These are phyloP conservation scores for Neonectria ditissima DNA, from an alignment of 2,329 filamentous ascomycete species.

Conservation along the genomic window DNA sequence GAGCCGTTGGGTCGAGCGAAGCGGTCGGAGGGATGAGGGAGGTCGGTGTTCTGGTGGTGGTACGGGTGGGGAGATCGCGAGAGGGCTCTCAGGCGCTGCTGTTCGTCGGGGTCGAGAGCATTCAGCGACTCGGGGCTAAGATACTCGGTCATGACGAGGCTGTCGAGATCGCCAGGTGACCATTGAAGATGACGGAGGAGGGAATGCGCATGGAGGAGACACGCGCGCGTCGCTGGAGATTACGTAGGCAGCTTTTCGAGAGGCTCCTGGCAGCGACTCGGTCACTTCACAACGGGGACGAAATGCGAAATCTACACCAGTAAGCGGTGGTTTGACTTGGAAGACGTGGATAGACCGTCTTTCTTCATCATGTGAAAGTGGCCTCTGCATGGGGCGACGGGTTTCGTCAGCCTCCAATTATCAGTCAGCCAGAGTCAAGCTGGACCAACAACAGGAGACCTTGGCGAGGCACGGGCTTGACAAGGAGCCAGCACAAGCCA, in stretches of 20 bases:
- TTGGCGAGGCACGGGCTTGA: conserved; percentile 18
- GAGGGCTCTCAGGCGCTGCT: conserved; percentile 59
- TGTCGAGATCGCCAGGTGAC: conserved; percentile 35
- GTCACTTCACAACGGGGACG: conserved; percentile 23
- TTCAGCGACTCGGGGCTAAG: conserved; percentile 52
- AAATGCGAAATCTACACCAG: conserved; percentile 37
- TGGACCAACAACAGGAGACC: conserved; percentile 33
- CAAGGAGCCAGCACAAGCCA: conserved; percentile 23
- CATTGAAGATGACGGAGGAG: conserved; percentile 44
- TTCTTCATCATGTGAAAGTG: conserved; percentile 47
- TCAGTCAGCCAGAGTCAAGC: conserved; percentile 35
- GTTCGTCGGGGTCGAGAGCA: conserved; percentile 51
- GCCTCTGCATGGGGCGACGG: conserved; percentile 41
- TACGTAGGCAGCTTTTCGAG: conserved; percentile 19
- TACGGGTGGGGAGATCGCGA: conserved; percentile 77
- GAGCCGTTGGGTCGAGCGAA: conserved; percentile 42
- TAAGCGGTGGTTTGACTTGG: conserved; percentile 33
- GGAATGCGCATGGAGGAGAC: conserved; percentile 36
- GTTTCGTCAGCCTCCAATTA: conserved; percentile 43
- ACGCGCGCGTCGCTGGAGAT: conserved; percentile 19
- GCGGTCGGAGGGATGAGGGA: conserved; percentile 63
- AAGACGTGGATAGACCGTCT: conserved; percentile 28
- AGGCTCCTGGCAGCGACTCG: conserved; percentile 32
- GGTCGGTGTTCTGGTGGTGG: conserved; percentile 68
- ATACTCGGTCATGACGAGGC: conserved; percentile 60